These are phyloP conservation scores for Lathyrus tuberosus DNA, from an alignment of 306 rosid genomes.

Conservation along the genomic window DNA sequence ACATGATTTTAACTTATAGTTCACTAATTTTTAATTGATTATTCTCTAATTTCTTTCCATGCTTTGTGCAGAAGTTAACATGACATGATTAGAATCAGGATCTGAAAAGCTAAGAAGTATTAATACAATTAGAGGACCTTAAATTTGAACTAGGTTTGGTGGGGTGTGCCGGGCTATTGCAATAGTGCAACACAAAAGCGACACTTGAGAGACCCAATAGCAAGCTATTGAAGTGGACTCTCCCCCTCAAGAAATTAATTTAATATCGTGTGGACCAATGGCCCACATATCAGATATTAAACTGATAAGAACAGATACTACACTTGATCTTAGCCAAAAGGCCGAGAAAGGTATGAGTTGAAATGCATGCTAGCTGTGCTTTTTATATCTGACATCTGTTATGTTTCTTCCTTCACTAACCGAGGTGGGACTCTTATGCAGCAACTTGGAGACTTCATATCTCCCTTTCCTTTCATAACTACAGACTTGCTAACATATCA, in stretches of 20 bases:
- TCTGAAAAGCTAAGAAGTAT: too few relatives aligned
- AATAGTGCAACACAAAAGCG: neutral
- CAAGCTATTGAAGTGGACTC: neutral
- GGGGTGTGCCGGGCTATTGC: neutral
- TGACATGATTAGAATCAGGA: too few relatives aligned
- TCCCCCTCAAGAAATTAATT: neutral
- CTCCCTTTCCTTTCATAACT: too few relatives aligned
- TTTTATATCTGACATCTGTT: neutral
- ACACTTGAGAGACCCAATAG: neutral
- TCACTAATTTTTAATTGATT: too few relatives aligned
- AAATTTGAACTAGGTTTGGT: neutral
- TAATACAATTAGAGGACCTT: too few relatives aligned
- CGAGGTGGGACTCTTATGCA: neutral
- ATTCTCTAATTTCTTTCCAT: too few relatives aligned
- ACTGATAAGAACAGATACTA: constrained; percentile 11
- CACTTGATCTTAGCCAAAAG: constrained; percentile 20
- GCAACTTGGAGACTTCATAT: too few relatives aligned
- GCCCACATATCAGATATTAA: constrained; percentile 1
- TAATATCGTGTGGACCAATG: neutral
- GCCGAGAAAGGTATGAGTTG: constrained; percentile 2
- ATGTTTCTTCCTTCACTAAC: neutral
- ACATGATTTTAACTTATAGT: too few relatives aligned
- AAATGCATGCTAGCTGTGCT: rapidly evolving
- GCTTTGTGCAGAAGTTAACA: too few relatives aligned
- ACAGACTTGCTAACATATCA: too few relatives aligned